Conservation (phyloP, 2,329 filamentous ascomycete genomes). For the Trichoderma sp. region DNA sequence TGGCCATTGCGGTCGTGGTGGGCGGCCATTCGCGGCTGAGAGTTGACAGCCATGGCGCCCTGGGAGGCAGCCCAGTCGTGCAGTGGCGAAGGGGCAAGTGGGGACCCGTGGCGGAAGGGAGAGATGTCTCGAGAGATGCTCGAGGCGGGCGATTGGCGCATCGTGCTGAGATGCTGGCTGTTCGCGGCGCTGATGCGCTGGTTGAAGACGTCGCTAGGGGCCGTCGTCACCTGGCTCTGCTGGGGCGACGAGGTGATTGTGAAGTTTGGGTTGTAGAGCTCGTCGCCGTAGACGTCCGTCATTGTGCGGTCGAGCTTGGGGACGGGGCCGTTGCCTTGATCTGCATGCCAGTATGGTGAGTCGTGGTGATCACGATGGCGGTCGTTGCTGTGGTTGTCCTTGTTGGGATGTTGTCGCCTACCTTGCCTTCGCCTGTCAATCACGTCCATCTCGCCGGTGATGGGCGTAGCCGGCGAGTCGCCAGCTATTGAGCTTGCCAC, state of each 20-base stretch:
- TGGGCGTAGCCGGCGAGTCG: constrained; percentile 63
- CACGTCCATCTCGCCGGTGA: constrained; percentile 52
- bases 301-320: constrained; percentile 85
- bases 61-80: constrained; percentile 47
- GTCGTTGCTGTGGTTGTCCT: no score
- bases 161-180: constrained; percentile 67
- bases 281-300: constrained; percentile 82
- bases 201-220: constrained; percentile 64
- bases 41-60: constrained; percentile 46
- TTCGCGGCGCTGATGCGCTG: constrained; percentile 80
- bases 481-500: constrained; percentile 60
- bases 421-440: constrained; percentile 57
- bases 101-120: constrained; percentile 63
- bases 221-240: constrained; percentile 51
- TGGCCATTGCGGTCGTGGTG: constrained; percentile 56
- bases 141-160: constrained; percentile 51
- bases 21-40: constrained; percentile 62
- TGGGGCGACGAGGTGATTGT: constrained; percentile 58
- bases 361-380: constrained; percentile 19
- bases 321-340: constrained; percentile 50
- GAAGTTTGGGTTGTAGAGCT: constrained; percentile 76
- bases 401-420: constrained; percentile 43
- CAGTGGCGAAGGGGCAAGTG: constrained; percentile 62
- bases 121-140: constrained; percentile 49
- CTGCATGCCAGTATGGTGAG: constrained; percentile 50